Base-by-base conservation (phyloP, 305 asterid species). In the Striga hermonthica region DNA sequence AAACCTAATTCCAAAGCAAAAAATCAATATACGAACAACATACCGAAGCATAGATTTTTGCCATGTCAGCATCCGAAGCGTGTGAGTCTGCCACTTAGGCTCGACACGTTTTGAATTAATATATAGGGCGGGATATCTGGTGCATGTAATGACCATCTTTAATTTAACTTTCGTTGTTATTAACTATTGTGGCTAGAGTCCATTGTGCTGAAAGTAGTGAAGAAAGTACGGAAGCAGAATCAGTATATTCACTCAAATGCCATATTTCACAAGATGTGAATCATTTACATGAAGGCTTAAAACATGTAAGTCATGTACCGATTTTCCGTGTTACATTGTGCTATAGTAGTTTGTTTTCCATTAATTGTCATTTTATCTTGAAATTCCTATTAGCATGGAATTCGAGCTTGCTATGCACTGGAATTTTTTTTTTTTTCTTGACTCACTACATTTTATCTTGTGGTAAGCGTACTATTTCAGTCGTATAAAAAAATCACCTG, bases 121-220 rank as follows among this genome's bases (percentile, higher is more conserved):
- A 22, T 22, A 22, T 22, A 22, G 2, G 31, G 31, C n/a, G n/a
- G n/a, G n/a, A n/a, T 56, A 15, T 68, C 14, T 61, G 59, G 71
- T 72, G 80, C 72, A 57, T 69, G 62, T 60, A 40, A 47, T 53
- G 34, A 34, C 36, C 62, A 64, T 67, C 60, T 22, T 40, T 74
- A 31, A 31, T 44, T 76, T 66, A 49, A 40, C 10, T 45, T 38
- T 62, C 39, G 8, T 50, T 39, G 14, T 52, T 22, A 7, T 72
- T 54, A 57, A 54, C 72, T 53, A 73, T 74, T 77, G 75, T 78
- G 75, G 71, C 71, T 77, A 94, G 99, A 93, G 77, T 94, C 60
- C 96, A 94, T 71, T 94, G 99, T 71, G 87, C 97, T 67, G 99
- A 94, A 84, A 94, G 98, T 79, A 91, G 95, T 67, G 99, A 91